A percentile compares a stretch with the other conserved stretches of the same genome.
Evolutionary conservation across 331 rosid species (phyloP).

Genomic region (Pyracantha coccinea): DNA sequence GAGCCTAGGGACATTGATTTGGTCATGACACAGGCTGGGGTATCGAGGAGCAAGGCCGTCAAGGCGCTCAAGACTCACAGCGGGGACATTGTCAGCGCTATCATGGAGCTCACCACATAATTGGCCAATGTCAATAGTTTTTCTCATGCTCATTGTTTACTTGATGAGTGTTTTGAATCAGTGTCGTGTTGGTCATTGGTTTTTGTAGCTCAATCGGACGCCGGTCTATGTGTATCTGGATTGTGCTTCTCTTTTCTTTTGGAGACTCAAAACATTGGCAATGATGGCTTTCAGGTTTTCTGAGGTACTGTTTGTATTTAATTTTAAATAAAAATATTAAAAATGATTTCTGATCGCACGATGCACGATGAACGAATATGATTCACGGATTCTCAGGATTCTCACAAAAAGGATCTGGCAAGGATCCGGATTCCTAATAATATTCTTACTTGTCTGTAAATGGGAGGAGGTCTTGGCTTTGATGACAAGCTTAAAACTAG

Average conservation of each 20-base stretch:
- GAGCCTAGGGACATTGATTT: constrained; percentile 77
- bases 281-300: too few species aligned
- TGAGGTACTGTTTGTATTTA: too few species aligned
- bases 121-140: background rate
- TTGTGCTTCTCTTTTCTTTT: constrained; percentile 20
- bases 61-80: constrained; percentile 76
- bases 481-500: too few species aligned
- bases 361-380: too few species aligned
- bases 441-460: too few species aligned
- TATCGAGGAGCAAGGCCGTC: constrained; percentile 82
- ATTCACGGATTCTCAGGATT: too few species aligned
- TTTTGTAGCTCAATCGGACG: constrained; percentile 17
- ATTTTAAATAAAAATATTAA: too few species aligned
- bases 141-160: background rate
- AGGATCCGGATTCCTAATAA: too few species aligned
- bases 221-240: constrained; percentile 14
- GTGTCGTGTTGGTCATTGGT: constrained; percentile 5
- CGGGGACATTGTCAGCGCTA: constrained; percentile 89
- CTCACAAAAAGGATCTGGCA: too few species aligned
- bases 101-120: constrained; percentile 85
- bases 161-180: constrained; percentile 19
- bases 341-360: too few species aligned
- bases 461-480: too few species aligned
- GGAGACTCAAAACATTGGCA: background rate
- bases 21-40: constrained; percentile 94